Conservation (phyloP, 2,329 filamentous ascomycete species). For the Ophiostoma ips region DNA sequence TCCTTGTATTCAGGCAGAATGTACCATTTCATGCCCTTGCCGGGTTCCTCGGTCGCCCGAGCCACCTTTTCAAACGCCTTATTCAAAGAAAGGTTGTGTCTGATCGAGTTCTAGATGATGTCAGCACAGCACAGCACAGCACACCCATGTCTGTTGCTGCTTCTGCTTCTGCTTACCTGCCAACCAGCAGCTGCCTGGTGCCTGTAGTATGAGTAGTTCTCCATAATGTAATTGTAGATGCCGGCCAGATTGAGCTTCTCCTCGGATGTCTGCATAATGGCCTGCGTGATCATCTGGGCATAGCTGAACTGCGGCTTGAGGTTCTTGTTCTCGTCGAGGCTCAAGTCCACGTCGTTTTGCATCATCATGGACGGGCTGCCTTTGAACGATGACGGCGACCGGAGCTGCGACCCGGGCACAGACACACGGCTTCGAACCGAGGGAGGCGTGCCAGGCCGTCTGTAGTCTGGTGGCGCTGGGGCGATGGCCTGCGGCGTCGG, state of each 20-base stretch:
- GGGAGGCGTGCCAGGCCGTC: conserved; percentile 46
- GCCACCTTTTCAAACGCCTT: conserved; percentile 91
- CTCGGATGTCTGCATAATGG: conserved; percentile 74
- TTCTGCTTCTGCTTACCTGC: no score
- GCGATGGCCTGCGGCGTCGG: conserved; percentile 37
- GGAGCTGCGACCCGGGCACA: conserved; percentile 18
- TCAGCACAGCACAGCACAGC: no score
- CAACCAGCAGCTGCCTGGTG: conserved; percentile 65
- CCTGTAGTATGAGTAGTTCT: conserved; percentile 85
- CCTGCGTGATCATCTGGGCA: conserved; percentile 91
- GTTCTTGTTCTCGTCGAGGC: conserved; percentile 71
- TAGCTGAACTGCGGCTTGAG: conserved; percentile 96
- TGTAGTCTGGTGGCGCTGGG: conserved; percentile 46
- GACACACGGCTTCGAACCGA: conserved; percentile 27
- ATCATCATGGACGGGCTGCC: conserved; percentile 27
- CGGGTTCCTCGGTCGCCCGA: conserved; percentile 83
- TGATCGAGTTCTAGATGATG: conserved; percentile 86
- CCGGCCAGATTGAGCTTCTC: conserved; percentile 82
- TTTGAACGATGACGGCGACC: conserved; percentile 25
- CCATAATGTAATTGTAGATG: conserved; percentile 88
- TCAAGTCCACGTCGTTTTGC: conserved; percentile 55
- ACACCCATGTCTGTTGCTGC: no score
- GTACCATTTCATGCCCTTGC: conserved; percentile 99
- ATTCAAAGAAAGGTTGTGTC: conserved; percentile 89
- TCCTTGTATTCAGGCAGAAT: conserved; percentile 73